Conservation (phyloP, 192 early-diverging fungal species). For the Dissophora ornata region DNA sequence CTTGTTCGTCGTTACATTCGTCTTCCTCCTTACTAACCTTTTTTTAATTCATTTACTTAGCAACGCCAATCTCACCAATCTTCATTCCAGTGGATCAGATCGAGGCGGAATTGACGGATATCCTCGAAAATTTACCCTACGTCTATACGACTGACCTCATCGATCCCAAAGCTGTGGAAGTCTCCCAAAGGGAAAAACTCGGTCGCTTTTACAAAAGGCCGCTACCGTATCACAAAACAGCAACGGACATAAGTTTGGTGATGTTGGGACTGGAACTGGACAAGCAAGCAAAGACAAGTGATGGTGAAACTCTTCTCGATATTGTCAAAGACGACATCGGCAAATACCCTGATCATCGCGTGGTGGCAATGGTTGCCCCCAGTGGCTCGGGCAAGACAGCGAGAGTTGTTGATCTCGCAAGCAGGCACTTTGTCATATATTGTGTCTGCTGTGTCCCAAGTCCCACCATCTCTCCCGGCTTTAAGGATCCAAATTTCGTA, state of each 20-base stretch:
- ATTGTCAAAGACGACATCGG: too few species aligned
- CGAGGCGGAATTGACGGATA: too few species aligned
- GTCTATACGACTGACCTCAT: too few species aligned
- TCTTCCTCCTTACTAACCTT: too few species aligned
- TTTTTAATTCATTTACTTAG: too few species aligned
- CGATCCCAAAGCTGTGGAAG: constrained; percentile 17
- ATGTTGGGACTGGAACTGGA: constrained; percentile 24
- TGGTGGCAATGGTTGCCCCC: constrained; percentile 46
- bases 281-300: constrained; percentile 24
- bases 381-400: constrained; percentile 53
- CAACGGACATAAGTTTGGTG: constrained; percentile 3
- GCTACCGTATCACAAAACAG: constrained; percentile 14
- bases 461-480: background rate
- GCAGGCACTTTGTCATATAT: constrained; percentile 44
- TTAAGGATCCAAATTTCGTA: constrained; percentile 33
- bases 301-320: constrained; percentile 5
- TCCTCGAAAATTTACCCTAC: too few species aligned
- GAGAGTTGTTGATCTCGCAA: constrained; percentile 29
- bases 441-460: constrained; percentile 7
- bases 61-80: too few species aligned
- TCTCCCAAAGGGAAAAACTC: constrained; percentile 1
- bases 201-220: constrained; percentile 20
- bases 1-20: too few species aligned
- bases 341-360: constrained; percentile 8
- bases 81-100: too few species aligned